These are phyloP conservation scores for Cyclotella cryptica DNA, from an alignment of 108 stramenopile species.

Conservation along the genomic window DNA sequence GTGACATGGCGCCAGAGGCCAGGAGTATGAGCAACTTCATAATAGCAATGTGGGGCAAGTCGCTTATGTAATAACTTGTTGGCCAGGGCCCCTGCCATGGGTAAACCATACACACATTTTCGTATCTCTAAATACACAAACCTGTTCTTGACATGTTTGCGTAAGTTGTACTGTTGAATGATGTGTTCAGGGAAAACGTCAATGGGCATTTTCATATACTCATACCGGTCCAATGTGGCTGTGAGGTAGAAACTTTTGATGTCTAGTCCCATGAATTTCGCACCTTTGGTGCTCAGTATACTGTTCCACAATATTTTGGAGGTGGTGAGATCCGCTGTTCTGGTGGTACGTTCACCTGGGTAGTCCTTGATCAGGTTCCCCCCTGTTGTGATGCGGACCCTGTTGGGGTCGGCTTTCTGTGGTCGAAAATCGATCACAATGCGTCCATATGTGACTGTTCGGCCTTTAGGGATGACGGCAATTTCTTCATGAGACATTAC, in stretches of 20 bases:
- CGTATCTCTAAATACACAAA: slow-evolving; percentile 18
- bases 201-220: slow-evolving; percentile 52
- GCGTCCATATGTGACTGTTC: no score
- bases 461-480: no score
- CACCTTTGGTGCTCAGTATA: slow-evolving; percentile 34
- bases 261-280: slow-evolving; percentile 36
- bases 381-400: no score
- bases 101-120: slow-evolving; percentile 52
- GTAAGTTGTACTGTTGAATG: slow-evolving; percentile 34
- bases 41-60: slow-evolving; percentile 26
- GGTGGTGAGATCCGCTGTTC: slow-evolving; percentile 39
- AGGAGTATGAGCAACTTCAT: slow-evolving; percentile 29
- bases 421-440: no score
- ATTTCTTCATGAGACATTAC: no score
- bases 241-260: slow-evolving; percentile 58
- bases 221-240: slow-evolving; percentile 33
- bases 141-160: neutral
- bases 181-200: slow-evolving; percentile 33
- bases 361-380: neutral
- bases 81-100: slow-evolving; percentile 48
- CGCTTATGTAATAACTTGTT: slow-evolving; percentile 15
- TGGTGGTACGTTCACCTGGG: slow-evolving; percentile 12
- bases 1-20: slow-evolving; percentile 44
- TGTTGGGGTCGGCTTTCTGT: no score
- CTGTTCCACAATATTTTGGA: slow-evolving; percentile 54